A percentile compares a stretch with the other conserved stretches of the same genome.
phyloP scores from a whole-genome alignment of 192 early-diverging fungal species.

The Linnemannia elongata region DNA sequence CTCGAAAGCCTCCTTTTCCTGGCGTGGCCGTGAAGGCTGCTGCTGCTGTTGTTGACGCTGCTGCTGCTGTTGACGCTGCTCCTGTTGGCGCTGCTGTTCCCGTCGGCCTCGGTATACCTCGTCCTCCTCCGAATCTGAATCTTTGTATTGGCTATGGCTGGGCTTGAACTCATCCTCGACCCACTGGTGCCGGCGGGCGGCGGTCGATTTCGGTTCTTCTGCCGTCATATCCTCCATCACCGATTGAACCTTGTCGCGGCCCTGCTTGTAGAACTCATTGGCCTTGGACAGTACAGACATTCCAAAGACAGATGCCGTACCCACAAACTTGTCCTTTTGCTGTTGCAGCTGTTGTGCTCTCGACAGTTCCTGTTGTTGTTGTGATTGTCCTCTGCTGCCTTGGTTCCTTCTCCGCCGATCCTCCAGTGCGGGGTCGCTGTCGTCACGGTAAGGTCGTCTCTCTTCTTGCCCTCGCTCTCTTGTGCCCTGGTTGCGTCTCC shows the following conservation, averaged over 20 bases:
- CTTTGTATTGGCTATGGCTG: slow-evolving; percentile 27
- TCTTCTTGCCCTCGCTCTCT: slow-evolving; percentile 1
- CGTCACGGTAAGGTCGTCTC: slow-evolving; percentile 18
- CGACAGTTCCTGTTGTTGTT: slow-evolving; percentile 27
- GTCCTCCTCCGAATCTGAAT: slow-evolving; percentile 53
- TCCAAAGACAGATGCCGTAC: slow-evolving; percentile 70
- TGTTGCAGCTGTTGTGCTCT: slow-evolving; percentile 57
- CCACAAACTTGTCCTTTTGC: slow-evolving; percentile 66
- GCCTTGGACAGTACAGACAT: slow-evolving; percentile 76
- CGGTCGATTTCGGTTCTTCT: slow-evolving; percentile 36
- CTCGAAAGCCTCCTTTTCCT: slow-evolving; percentile 46
- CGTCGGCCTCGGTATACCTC: slow-evolving; percentile 37
- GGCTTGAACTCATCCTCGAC: slow-evolving; percentile 25
- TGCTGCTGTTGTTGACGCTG: slow-evolving; percentile 19
- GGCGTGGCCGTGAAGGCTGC: slow-evolving; percentile 6
- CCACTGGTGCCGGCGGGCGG: slow-evolving; percentile 36
- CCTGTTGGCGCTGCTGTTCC: slow-evolving; percentile 18
- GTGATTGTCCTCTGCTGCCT: slow-evolving; percentile 2
- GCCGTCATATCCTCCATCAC: slow-evolving; percentile 72
- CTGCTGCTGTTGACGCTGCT: slow-evolving; percentile 21
- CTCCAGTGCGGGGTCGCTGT: slow-evolving; percentile 38
- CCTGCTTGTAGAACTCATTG: slow-evolving; percentile 72
- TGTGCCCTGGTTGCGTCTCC: slow-evolving; percentile 6
- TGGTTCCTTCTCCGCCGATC: slow-evolving; percentile 30
- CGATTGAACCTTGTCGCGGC: slow-evolving; percentile 70